Conservation (phyloP, 768 basidiomycete genomes). For the Hydnomerulius pinastri region DNA sequence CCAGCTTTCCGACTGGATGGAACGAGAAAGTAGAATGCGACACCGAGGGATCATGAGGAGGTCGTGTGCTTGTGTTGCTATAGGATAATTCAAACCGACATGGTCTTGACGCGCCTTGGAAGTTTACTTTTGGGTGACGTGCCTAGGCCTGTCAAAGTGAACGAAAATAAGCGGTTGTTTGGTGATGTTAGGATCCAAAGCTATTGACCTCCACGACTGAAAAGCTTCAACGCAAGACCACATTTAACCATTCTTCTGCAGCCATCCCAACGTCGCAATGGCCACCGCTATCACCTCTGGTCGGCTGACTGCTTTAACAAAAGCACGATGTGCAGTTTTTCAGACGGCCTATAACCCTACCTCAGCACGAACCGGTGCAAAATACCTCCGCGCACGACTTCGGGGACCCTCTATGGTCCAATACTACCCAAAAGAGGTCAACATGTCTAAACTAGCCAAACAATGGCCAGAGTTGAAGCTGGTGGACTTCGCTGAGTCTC, state of each 20-base stretch:
- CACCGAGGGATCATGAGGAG: conserved; percentile 25
- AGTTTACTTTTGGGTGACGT: neutral
- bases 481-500: conserved; percentile 65
- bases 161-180: conserved; percentile 22
- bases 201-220: conserved; percentile 6
- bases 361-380: conserved; percentile 81
- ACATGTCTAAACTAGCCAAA: conserved; percentile 52
- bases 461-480: conserved; percentile 60
- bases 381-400: conserved; percentile 82
- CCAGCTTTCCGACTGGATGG: conserved; percentile 15
- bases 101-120: neutral
- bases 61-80: neutral
- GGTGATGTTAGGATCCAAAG: conserved; percentile 30
- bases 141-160: neutral
- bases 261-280: conserved; percentile 15
- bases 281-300: conserved; percentile 42
- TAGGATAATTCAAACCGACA: neutral
- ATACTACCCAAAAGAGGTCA: conserved; percentile 75
- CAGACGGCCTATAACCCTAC: conserved; percentile 88
- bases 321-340: conserved; percentile 74
- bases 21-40: conserved; percentile 14
- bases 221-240: neutral
- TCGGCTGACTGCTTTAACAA: conserved; percentile 60
- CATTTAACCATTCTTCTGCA: neutral
- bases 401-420: conserved; percentile 83